Conservation (phyloP, 768 basidiomycete genomes). For the Xanthoconium purpureum region DNA sequence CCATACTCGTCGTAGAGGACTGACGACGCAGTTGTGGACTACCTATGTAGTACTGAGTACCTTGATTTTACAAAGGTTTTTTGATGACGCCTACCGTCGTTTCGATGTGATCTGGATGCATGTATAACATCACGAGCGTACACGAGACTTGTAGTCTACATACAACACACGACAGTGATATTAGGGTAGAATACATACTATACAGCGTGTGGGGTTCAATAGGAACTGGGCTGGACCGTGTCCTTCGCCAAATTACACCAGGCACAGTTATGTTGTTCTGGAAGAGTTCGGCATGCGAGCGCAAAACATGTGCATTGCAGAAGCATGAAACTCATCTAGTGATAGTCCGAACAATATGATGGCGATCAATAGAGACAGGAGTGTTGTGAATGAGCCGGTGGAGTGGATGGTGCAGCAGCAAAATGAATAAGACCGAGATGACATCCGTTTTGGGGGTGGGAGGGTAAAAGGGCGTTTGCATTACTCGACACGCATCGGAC, state of each 20-base stretch:
- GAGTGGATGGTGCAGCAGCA: neutral
- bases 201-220: slow-evolving; percentile 18
- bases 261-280: slow-evolving; percentile 5
- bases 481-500: slow-evolving; percentile 33
- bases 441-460: too few relatives aligned
- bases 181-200: slow-evolving; percentile 20
- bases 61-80: neutral
- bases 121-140: neutral
- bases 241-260: slow-evolving; percentile 16
- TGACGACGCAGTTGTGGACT: neutral
- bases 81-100: neutral
- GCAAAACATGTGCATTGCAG: slow-evolving; percentile 12
- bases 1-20: slow-evolving; percentile 41
- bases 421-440: too few relatives aligned
- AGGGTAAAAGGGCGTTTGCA: neutral
- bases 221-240: slow-evolving; percentile 1
- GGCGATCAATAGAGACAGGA: neutral
- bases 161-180: slow-evolving; percentile 14
- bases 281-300: slow-evolving; percentile 10
- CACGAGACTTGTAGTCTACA: slow-evolving; percentile 5
- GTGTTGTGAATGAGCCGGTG: neutral
- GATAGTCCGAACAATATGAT: slow-evolving; percentile 1
- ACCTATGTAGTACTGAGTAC: neutral
- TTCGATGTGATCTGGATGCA: too few relatives aligned
- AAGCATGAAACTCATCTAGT: neutral